Evolutionary conservation across 176 grass and related monocot genomes (phyloP), one percentile per base, ranked within the genome.

Genomic region (Avena sativa): DNA sequence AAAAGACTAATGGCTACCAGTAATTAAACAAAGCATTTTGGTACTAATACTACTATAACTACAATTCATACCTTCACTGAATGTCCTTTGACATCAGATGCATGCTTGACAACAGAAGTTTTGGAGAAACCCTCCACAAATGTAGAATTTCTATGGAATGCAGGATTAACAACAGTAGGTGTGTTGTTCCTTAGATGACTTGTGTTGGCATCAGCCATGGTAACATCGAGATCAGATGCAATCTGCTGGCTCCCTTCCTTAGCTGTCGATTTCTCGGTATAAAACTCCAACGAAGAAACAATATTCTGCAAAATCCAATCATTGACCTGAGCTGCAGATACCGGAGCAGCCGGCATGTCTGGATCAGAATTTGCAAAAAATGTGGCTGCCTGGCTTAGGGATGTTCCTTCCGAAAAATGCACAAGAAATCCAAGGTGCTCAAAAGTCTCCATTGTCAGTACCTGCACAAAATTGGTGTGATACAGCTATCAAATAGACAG

Each of bases 351-450:
- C 25, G 97, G 97, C 97, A 99, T 99, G 85, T 94, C 97, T 50
- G 97, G 90, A 94, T 99, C 97, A 61, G 94, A 96, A 85, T 96
- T 96, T 79, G 97, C 94, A 90, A 99, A 99, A 91, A 99, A 96
- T 0, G 78, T 89, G 48, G 97, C 91, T 67, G 90, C 90, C 81
- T 99, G 92, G 40, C 87, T 96, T 87, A 99, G 89, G 14, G 89
- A 66, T 85, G 69, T 84, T 86, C 94, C 94, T 87, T 99, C 94
- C 68, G 94, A 82, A 74, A 96, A 93, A 76, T 90, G 89, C 67
- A 99, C 79, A 47, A 99, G 83, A 89, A 99, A 99, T 74, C 97
- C 91, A 79, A 99, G 94, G 85, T 94, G 97, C 67, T 94, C 92
- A 91, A 99, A 99, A 69, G 85, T 93, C 79, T 96, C 94, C 89